Conservation (phyloP, 106 monocot species). For the Alisma plantagoaquatica region DNA sequence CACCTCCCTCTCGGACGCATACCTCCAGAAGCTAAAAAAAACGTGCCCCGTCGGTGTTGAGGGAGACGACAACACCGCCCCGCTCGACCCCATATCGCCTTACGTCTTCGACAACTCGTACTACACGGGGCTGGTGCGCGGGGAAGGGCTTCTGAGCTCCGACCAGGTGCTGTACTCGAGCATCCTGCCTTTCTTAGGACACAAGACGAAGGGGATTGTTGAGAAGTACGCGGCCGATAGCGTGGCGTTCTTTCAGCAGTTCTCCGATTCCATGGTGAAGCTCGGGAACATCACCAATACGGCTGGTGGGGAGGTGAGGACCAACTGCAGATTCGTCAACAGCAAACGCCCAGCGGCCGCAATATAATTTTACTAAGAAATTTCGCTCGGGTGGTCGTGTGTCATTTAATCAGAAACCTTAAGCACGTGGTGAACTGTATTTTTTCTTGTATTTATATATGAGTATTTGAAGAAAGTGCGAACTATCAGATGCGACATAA, state of each 20-base stretch:
- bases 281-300: conserved; percentile 94
- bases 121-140: conserved; percentile 34
- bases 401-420: too few species aligned
- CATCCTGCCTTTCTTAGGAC: conserved; percentile 26
- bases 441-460: too few species aligned
- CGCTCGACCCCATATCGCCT: conserved; percentile 57
- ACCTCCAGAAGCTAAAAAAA: conserved; percentile 7
- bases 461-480: too few species aligned
- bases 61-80: conserved; percentile 39
- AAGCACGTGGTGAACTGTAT: too few species aligned
- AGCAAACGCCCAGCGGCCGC: too few species aligned
- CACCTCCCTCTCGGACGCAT: not conserved
- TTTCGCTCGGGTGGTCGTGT: too few species aligned
- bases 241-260: conserved; percentile 59
- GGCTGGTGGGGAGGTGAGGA: conserved; percentile 84
- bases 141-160: conserved; percentile 75
- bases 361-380: too few species aligned
- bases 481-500: too few species aligned
- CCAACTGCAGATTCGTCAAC: conserved; percentile 73
- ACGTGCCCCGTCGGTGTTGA: not conserved
- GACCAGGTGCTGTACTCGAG: conserved; percentile 79
- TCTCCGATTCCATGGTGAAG: conserved; percentile 86
- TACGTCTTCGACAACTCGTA: conserved; percentile 62
- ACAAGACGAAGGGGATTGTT: conserved; percentile 39
- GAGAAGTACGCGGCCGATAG: conserved; percentile 41